Conservation (phyloP, 371 early-diverging fungal species). For the Rhizomucor pusillus region DNA sequence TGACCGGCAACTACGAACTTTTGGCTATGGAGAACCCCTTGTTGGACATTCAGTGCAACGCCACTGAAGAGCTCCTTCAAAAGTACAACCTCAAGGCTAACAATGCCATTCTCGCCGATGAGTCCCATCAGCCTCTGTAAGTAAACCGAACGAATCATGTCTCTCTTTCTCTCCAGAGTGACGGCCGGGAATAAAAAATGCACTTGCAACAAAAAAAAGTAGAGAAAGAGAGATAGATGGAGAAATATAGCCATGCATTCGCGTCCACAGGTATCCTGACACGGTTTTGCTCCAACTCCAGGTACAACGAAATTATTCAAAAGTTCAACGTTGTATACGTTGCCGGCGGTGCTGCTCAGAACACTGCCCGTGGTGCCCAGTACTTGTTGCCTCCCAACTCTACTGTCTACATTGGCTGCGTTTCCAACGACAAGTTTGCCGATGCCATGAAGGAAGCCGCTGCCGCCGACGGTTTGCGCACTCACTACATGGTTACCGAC, state of each 20-base stretch:
- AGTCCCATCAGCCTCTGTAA: constrained; percentile 80
- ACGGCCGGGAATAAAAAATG: too few species aligned
- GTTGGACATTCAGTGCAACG: constrained; percentile 91
- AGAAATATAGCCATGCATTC: too few species aligned
- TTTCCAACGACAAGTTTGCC: constrained; percentile 84
- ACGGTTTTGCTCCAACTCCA: too few species aligned
- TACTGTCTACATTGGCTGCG: constrained; percentile 89
- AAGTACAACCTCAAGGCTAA: constrained; percentile 90
- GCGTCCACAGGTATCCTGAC: too few species aligned
- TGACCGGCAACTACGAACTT: constrained; percentile 24
- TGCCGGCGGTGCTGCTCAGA: constrained; percentile 96
- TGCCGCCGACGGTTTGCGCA: constrained; percentile 78
- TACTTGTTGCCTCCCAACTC: constrained; percentile 84
- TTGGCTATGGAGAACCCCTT: constrained; percentile 90
- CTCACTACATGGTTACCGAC: constrained; percentile 75
- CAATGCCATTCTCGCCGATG: constrained; percentile 92
- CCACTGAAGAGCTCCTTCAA: constrained; percentile 65
- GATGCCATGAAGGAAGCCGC: constrained; percentile 75
- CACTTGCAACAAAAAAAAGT: too few species aligned
- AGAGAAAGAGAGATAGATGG: too few species aligned
- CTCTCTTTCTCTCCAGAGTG: background rate
- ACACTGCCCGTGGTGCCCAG: constrained; percentile 90
- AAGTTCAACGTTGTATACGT: constrained; percentile 76
- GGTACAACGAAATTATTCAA: constrained; percentile 79
- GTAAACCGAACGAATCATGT: constrained; percentile 13